Percentiles rank a stretch among this genome's conserved stretches.
Conservation (phyloP, 331 rosid genomes). For the Arachis monticola region DNA sequence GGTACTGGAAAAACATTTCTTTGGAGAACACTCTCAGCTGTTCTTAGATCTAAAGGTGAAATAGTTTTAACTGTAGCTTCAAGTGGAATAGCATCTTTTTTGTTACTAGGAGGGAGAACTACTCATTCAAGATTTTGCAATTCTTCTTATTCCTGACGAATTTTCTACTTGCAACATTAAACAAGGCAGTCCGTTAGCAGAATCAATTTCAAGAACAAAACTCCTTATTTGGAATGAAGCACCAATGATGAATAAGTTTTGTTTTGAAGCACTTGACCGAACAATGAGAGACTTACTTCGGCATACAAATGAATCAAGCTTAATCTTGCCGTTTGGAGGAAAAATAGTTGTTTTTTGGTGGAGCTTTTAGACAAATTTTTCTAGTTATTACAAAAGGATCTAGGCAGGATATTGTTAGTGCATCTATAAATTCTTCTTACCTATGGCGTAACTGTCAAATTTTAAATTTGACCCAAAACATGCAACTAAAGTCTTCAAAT, state of each 20-base stretch:
- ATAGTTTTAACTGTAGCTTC: background rate
- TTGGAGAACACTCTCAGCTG: background rate
- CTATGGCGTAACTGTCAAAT: background rate
- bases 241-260: background rate
- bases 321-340: background rate
- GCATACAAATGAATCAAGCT: background rate
- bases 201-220: too few relatives aligned
- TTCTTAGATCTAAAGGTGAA: background rate
- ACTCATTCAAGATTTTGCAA: background rate
- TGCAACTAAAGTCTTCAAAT: background rate
- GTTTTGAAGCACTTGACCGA: background rate
- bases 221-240: background rate
- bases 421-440: background rate
- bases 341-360: background rate
- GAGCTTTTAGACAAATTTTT: background rate
- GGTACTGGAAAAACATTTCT: background rate
- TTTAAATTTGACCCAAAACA: background rate
- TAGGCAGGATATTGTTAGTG: background rate
- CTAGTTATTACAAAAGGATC: background rate
- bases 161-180: background rate
- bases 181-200: background rate
- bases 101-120: background rate
- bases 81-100: background rate
- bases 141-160: background rate
- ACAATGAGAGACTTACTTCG: background rate